Evolutionary conservation across 306 rosid species (phyloP).

Genomic region (Quercus mongolica): DNA sequence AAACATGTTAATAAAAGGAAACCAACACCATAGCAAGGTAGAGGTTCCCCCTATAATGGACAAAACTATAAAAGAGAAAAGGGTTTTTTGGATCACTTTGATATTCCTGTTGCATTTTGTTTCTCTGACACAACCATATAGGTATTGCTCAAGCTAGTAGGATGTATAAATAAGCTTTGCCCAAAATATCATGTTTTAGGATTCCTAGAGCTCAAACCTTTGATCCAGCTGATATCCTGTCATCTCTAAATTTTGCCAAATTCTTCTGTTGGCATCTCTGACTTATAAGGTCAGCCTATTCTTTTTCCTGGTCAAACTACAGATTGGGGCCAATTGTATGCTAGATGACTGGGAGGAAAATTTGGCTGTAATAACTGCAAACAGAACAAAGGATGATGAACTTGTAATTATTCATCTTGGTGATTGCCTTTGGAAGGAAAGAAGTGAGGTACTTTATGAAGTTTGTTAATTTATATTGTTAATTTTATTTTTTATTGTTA

Average conservation of each 20-base stretch:
- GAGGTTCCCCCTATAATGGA: background rate
- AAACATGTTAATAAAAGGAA: background rate
- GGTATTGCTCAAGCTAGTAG: constrained; percentile 1
- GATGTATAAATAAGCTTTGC: constrained; percentile 19
- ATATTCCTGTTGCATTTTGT: background rate
- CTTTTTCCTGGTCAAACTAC: constrained; percentile 22
- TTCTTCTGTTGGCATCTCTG: constrained; percentile 7
- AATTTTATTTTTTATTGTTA: background rate
- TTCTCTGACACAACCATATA: background rate
- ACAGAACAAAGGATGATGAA: constrained; percentile 92
- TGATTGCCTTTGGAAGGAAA: constrained; percentile 90
- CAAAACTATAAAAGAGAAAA: background rate
- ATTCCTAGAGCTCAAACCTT: background rate
- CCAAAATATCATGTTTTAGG: background rate
- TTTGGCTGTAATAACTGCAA: constrained; percentile 87
- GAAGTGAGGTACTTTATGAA: constrained; percentile 61
- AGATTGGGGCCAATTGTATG: constrained; percentile 68
- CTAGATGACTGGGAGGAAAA: constrained; percentile 93
- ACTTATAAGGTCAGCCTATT: constrained; percentile 15
- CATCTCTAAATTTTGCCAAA: constrained; percentile 12
- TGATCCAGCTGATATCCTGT: constrained; percentile 12
- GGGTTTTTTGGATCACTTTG: background rate
- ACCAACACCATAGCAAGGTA: background rate
- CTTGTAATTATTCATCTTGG: constrained; percentile 88
- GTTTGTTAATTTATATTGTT: constrained; percentile 5